phyloP scores from a whole-genome alignment of 495 filamentous ascomycete species.

The Trichoderma gamsii region DNA sequence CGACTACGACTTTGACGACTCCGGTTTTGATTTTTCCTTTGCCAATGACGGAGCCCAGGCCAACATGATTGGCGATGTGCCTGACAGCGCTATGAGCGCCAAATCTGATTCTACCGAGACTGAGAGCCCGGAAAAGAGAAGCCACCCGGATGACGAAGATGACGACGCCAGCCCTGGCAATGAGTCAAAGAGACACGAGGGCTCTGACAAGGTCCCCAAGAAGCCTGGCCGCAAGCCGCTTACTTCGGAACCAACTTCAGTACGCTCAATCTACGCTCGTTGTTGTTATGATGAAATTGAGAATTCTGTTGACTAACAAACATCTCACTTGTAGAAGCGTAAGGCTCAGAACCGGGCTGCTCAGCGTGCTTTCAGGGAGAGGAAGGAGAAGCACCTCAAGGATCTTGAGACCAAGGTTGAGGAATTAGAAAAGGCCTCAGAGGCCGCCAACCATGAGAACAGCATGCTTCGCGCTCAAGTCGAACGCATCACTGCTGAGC shows the following conservation, averaged over 20 bases:
- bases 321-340: constrained; percentile 61
- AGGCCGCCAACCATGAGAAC: constrained; percentile 80
- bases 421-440: constrained; percentile 82
- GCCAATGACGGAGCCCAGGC: constrained; percentile 57
- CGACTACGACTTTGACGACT: constrained; percentile 51
- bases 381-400: constrained; percentile 95
- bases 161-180: constrained; percentile 45
- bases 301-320: constrained; percentile 37
- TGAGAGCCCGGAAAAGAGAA: constrained; percentile 76
- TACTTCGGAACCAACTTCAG: constrained; percentile 90
- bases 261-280: constrained; percentile 45
- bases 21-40: constrained; percentile 55
- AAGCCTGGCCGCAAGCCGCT: constrained; percentile 95
- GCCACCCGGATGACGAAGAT: constrained; percentile 66
- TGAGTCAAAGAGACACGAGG: constrained; percentile 73
- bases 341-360: constrained; percentile 98
- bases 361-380: constrained; percentile 93
- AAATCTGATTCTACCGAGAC: constrained; percentile 54
- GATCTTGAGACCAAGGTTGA: constrained; percentile 93
- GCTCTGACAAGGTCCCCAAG: constrained; percentile 71
- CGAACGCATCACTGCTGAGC: constrained; percentile 76
- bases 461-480: constrained; percentile 76
- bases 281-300: neutral
- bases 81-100: constrained; percentile 53
- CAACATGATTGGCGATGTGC: constrained; percentile 57